Evolutionary conservation across 441 rosid species (phyloP).

Genomic region (Jatropha multifida): DNA sequence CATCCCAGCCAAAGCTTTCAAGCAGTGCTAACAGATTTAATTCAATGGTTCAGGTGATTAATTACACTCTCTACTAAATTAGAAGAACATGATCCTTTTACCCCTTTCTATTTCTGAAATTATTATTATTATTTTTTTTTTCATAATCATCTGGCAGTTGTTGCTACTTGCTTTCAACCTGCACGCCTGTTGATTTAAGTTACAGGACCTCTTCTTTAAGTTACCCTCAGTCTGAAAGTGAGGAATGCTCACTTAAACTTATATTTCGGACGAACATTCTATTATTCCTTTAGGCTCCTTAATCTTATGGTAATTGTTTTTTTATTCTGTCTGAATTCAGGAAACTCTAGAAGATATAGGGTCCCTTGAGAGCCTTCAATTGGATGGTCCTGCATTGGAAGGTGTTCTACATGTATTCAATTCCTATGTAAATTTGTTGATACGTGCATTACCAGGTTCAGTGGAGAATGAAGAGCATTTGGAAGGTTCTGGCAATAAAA

Average conservation of each 20-base stretch:
- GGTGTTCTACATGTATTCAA: conserved; percentile 76
- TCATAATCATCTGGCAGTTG: conserved; percentile 6
- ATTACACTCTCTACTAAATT: not conserved
- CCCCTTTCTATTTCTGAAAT: not conserved
- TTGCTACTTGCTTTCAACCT: not conserved
- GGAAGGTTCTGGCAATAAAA: conserved; percentile 53
- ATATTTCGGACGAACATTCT: not conserved
- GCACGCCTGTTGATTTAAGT: not conserved
- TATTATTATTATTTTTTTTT: conserved; percentile 3
- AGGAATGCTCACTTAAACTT: not conserved
- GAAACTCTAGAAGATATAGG: conserved; percentile 85
- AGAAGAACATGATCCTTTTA: not conserved
- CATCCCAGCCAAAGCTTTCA: conserved; percentile 68
- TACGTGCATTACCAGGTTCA: conserved; percentile 80
- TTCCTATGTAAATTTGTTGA: conserved; percentile 65
- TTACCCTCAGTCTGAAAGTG: not conserved
- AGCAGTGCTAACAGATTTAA: conserved; percentile 77
- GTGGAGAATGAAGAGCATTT: conserved; percentile 68
- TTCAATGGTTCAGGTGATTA: conserved; percentile 79
- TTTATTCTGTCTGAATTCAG: conserved; percentile 34
- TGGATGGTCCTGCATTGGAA: conserved; percentile 75
- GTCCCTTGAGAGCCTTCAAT: conserved; percentile 68
- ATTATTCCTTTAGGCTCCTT: not conserved
- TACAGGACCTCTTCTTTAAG: not conserved
- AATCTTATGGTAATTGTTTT: not conserved